A percentile compares a stretch with the other conserved stretches of the same genome.
These are phyloP conservation scores for Kwoniella mangroviensis DNA, from an alignment of 768 basidiomycete genomes.

Conservation along the genomic window DNA sequence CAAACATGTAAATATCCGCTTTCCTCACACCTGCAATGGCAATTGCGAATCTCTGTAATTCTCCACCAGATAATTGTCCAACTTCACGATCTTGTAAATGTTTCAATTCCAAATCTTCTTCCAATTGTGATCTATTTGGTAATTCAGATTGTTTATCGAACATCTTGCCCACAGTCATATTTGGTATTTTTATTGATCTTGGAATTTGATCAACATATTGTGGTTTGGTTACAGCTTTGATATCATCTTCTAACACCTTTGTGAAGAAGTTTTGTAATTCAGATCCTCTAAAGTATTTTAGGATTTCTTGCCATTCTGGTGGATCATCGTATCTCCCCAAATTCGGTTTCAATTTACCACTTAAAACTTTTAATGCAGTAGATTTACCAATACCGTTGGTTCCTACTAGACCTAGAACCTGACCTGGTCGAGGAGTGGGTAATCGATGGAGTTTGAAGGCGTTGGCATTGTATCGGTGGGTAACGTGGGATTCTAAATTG, in stretches of 20 bases:
- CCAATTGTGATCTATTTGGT: slow-evolving; percentile 78
- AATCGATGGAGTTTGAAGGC: slow-evolving; percentile 98
- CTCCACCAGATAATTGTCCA: slow-evolving; percentile 87
- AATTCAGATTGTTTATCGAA: slow-evolving; percentile 83
- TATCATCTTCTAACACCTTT: slow-evolving; percentile 95
- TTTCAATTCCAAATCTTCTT: slow-evolving; percentile 83
- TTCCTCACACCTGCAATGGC: slow-evolving; percentile 94
- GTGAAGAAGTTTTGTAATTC: slow-evolving; percentile 99
- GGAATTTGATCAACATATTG: slow-evolving; percentile 99
- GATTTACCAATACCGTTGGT: slow-evolving; percentile 99
- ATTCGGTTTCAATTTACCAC: slow-evolving; percentile 97
- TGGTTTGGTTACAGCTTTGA: slow-evolving; percentile 98
- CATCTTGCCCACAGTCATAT: slow-evolving; percentile 85
- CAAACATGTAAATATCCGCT: slow-evolving; percentile 73
- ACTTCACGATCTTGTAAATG: slow-evolving; percentile 85
- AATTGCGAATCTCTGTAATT: slow-evolving; percentile 96
- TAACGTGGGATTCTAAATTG: slow-evolving; percentile 92
- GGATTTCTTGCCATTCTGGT: slow-evolving; percentile 97
- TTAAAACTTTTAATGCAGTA: slow-evolving; percentile 93
- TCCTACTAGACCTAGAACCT: slow-evolving; percentile 97
- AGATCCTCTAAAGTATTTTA: slow-evolving; percentile 97
- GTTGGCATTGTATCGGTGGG: slow-evolving; percentile 97
- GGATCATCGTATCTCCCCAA: slow-evolving; percentile 97
- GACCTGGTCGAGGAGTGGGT: slow-evolving; percentile 94
- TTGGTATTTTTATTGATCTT: slow-evolving; percentile 83